These are phyloP conservation scores for Myriosclerotinia scirpicola DNA, from an alignment of 2,329 filamentous ascomycete genomes.

Conservation along the genomic window DNA sequence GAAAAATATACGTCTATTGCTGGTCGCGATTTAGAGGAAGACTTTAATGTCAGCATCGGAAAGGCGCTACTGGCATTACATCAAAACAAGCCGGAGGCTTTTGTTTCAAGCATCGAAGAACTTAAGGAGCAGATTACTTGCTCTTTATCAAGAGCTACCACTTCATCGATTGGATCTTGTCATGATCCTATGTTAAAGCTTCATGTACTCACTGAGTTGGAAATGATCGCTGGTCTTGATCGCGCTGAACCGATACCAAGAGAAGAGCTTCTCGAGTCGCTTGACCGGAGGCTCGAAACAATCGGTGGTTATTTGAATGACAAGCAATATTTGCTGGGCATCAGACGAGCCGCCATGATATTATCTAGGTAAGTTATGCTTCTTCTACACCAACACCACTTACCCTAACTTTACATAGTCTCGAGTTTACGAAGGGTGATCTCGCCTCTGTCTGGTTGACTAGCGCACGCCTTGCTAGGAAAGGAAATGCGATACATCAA, in stretches of 20 bases:
- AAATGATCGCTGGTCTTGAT: constrained; percentile 63
- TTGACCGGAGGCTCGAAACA: constrained; percentile 80
- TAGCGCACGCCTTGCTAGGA: constrained; percentile 81
- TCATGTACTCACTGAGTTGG: constrained; percentile 84
- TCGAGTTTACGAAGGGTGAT: constrained; percentile 66
- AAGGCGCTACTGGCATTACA: constrained; percentile 62
- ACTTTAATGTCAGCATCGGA: constrained; percentile 84
- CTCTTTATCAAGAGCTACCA: constrained; percentile 73
- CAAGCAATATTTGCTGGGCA: constrained; percentile 88
- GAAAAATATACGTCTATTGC: constrained; percentile 62
- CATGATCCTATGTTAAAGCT: constrained; percentile 84
- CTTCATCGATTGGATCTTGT: constrained; percentile 77
- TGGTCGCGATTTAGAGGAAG: constrained; percentile 47
- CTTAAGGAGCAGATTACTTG: constrained; percentile 71
- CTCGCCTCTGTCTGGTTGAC: constrained; percentile 83
- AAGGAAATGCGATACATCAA: constrained; percentile 77
- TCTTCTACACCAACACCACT: constrained; percentile 21
- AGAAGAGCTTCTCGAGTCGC: constrained; percentile 50
- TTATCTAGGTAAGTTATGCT: constrained; percentile 58
- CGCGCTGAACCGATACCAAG: constrained; percentile 37
- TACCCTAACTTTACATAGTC: constrained; percentile 37
- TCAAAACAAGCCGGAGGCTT: constrained; percentile 50
- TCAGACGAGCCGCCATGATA: constrained; percentile 86
- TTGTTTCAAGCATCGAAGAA: constrained; percentile 58
- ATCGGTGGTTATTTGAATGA: constrained; percentile 87